Conservation (phyloP, 257 asterid species). For the Lavandula angustifolia region DNA sequence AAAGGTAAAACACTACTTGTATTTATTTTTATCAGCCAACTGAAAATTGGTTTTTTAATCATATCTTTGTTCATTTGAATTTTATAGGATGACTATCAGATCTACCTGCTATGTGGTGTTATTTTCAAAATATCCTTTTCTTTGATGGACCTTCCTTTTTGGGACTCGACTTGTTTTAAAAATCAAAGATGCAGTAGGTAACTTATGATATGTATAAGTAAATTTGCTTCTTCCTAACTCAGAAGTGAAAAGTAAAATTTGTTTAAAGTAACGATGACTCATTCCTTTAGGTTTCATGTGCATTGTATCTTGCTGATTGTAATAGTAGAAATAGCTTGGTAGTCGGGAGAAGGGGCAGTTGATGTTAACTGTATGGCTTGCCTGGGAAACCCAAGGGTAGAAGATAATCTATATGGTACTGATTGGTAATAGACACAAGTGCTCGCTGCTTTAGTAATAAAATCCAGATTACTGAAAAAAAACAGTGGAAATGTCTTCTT, state of each 20-base stretch:
- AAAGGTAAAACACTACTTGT: constrained; percentile 51
- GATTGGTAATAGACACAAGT: no score
- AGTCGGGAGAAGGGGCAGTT: no score
- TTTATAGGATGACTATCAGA: not conserved
- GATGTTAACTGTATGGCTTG: no score
- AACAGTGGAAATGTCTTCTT: no score
- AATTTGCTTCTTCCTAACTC: not conserved
- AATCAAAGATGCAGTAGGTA: constrained; percentile 11
- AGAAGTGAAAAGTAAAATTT: constrained; percentile 7
- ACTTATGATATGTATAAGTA: not conserved
- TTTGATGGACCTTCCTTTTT: not conserved
- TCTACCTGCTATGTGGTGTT: not conserved
- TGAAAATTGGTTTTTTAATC: not conserved
- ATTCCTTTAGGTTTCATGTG: no score
- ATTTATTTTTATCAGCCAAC: constrained; percentile 18
- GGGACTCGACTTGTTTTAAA: no score
- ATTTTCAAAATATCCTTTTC: constrained; percentile 11
- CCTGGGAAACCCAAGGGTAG: no score
- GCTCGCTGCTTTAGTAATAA: no score
- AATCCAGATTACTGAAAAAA: no score
- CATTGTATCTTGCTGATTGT: no score
- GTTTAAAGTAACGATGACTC: not conserved
- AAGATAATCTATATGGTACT: no score
- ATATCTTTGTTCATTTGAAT: constrained; percentile 20
- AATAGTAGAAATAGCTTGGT: no score